Conservation (phyloP, 1,139 yeast genomes). For the Scheffersomyces stambukii region DNA sequence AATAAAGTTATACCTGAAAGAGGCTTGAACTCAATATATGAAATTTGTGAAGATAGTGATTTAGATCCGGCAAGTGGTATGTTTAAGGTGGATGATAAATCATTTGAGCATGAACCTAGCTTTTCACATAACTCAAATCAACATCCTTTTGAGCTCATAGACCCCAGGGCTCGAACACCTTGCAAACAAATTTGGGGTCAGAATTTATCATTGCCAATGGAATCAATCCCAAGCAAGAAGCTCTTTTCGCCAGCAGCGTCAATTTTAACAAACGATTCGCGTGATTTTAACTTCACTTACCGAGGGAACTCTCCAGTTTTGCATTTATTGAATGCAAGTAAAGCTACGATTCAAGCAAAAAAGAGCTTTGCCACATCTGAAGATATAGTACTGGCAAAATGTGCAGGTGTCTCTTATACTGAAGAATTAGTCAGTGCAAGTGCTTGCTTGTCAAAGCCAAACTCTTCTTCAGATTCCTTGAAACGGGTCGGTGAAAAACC, state of each 20-base stretch:
- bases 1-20: too few relatives aligned
- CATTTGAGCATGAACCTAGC: neutral
- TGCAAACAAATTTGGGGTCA: neutral
- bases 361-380: neutral
- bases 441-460: neutral
- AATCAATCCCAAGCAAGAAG: neutral
- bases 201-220: neutral
- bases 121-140: neutral
- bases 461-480: conserved; percentile 1
- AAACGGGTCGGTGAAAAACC: too few relatives aligned
- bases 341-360: neutral
- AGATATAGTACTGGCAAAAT: neutral
- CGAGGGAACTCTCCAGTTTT: conserved; percentile 2
- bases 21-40: too few relatives aligned
- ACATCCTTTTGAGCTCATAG: neutral
- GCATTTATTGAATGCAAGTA: conserved; percentile 1
- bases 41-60: too few relatives aligned
- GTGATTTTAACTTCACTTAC: conserved; percentile 2
- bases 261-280: conserved; percentile 1
- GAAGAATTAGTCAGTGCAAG: neutral
- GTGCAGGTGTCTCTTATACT: neutral
- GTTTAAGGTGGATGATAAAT: neutral
- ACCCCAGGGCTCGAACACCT: neutral
- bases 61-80: neutral
- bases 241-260: conserved; percentile 1